phyloP scores from a whole-genome alignment of 2,329 filamentous ascomycete genomes.

The Monosporascus sp. region DNA sequence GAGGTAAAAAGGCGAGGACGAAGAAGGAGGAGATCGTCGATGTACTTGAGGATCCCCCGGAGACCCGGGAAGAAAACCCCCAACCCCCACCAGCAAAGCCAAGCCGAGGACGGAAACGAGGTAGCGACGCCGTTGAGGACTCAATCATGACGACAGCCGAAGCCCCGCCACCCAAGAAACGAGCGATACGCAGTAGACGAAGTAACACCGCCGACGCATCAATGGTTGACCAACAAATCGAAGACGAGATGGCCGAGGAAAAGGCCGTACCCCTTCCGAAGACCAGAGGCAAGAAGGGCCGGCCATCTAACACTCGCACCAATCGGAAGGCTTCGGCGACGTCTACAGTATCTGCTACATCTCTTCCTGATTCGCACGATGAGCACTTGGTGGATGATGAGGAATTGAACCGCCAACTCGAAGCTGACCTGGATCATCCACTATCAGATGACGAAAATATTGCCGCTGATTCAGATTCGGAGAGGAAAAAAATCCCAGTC shows the following conservation, averaged over 20 bases:
- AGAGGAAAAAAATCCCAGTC: constrained; percentile 31
- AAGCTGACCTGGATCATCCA: constrained; percentile 57
- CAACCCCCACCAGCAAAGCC: constrained; percentile 34
- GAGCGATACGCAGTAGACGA: constrained; percentile 45
- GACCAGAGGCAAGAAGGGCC: constrained; percentile 38
- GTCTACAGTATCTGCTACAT: constrained; percentile 39
- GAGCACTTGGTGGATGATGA: constrained; percentile 51
- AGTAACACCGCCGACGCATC: constrained; percentile 40
- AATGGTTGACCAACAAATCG: constrained; percentile 30
- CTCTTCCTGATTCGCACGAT: constrained; percentile 29
- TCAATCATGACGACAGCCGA: constrained; percentile 37
- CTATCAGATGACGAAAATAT: constrained; percentile 49
- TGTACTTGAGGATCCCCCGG: constrained; percentile 33
- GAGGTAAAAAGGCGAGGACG: constrained; percentile 38
- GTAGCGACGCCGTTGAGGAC: constrained; percentile 54
- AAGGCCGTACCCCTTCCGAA: constrained; percentile 22
- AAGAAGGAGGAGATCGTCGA: constrained; percentile 54
- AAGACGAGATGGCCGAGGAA: constrained; percentile 36
- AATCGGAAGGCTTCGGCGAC: constrained; percentile 44
- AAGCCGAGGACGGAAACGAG: constrained; percentile 55
- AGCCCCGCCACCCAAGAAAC: constrained; percentile 53
- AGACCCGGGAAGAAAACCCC: constrained; percentile 22
- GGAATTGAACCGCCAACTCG: constrained; percentile 60
- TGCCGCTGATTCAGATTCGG: constrained; percentile 40
- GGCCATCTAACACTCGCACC: constrained; percentile 36